Conservation (phyloP, 305 asterid genomes). For the Petunia hybrid region DNA sequence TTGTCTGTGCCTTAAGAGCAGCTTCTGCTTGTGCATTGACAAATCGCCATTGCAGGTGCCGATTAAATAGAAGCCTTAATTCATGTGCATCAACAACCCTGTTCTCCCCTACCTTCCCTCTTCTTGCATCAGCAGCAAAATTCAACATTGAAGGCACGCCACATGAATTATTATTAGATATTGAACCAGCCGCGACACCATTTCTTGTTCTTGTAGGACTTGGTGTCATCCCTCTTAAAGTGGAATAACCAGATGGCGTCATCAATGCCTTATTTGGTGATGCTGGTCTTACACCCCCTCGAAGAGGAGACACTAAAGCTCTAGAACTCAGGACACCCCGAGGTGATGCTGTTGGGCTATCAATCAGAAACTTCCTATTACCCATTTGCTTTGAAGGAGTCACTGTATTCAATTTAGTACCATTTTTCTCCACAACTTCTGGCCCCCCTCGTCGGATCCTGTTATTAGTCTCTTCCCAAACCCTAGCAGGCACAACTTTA, state of each 20-base stretch:
- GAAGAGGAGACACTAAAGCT: constrained; percentile 68
- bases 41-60: constrained; percentile 85
- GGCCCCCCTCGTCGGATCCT: constrained; percentile 40
- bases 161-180: constrained; percentile 47
- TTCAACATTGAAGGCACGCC: constrained; percentile 61
- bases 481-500: constrained; percentile 55
- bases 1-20: constrained; percentile 58
- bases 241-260: constrained; percentile 48
- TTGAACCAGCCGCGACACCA: constrained; percentile 42
- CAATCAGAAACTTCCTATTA: constrained; percentile 50
- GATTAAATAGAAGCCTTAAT: constrained; percentile 69
- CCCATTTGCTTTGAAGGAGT: constrained; percentile 50
- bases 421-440: constrained; percentile 49
- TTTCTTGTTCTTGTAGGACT: constrained; percentile 70
- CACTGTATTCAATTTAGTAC: constrained; percentile 35
- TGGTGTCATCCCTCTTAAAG: constrained; percentile 55
- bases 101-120: constrained; percentile 73
- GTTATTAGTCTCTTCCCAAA: constrained; percentile 50
- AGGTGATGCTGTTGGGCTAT: constrained; percentile 57
- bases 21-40: constrained; percentile 72
- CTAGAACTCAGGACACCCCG: constrained; percentile 45
- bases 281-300: constrained; percentile 65
- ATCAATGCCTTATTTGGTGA: constrained; percentile 65
- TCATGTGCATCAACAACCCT: constrained; percentile 73
- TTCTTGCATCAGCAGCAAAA: constrained; percentile 72